A percentile compares a stretch with the other conserved stretches of the same genome.
Evolutionary conservation across 31 red algal genomes (phyloP).

Genomic region (Porphyra umbilicalis): DNA sequence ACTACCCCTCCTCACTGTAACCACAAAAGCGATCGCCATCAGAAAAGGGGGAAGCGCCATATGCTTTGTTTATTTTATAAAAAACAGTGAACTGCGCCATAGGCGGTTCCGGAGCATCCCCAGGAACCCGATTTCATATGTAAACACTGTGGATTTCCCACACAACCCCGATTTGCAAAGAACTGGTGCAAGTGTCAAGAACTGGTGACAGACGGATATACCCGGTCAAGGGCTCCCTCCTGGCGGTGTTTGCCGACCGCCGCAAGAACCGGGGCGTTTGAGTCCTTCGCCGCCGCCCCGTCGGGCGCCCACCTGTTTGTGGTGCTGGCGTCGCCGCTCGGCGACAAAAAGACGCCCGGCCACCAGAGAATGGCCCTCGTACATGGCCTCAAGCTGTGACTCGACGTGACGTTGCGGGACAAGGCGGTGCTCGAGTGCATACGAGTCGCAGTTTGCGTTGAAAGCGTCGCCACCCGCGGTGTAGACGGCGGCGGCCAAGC

Average conservation of each 20-base stretch:
- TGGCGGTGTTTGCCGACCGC: conserved; percentile 29
- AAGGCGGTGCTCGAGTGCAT: conserved; percentile 8
- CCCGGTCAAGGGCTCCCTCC: conserved; percentile 22
- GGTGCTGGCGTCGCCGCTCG: conserved; percentile 42
- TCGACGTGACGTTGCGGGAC: conserved; percentile 6
- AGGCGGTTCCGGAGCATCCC: too few species aligned
- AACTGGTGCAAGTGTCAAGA: too few species aligned
- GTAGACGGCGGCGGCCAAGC: conserved; percentile 8
- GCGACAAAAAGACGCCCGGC: conserved; percentile 7
- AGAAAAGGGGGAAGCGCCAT: too few species aligned
- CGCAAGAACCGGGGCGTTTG: conserved; percentile 62
- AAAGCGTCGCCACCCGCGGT: conserved; percentile 17
- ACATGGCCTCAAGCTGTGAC: conserved; percentile 13
- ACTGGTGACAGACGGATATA: too few species aligned
- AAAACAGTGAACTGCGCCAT: too few species aligned
- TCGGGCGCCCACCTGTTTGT: conserved; percentile 35
- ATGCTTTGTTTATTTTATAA: too few species aligned
- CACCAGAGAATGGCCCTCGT: conserved; percentile 15
- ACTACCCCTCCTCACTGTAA: too few species aligned
- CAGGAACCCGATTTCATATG: too few species aligned
- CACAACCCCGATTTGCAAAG: too few species aligned
- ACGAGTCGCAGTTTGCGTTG: conserved; percentile 22
- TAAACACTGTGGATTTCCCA: too few species aligned
- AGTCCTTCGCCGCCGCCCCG: conserved; percentile 37
- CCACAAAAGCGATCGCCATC: too few species aligned